Percentiles rank a stretch among this genome's conserved stretches.
Conservation (phyloP, 352 stramenopile genomes). For the Phytopythium chamaehyphon region DNA sequence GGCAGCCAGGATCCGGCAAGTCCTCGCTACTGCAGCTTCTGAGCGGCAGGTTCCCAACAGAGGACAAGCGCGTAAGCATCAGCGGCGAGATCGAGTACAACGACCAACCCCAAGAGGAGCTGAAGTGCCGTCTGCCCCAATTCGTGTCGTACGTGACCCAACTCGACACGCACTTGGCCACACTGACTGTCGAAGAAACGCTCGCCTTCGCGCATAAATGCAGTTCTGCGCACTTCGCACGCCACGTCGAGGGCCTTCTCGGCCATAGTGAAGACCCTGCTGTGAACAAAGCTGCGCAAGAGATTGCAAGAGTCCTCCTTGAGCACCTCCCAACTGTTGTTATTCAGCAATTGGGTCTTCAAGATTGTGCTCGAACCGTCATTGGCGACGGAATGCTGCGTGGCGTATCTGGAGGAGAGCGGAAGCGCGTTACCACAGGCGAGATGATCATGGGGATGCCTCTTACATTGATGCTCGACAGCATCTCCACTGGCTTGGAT, state of each 20-base stretch:
- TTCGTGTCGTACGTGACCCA: conserved; percentile 39
- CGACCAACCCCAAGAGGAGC: conserved; percentile 13
- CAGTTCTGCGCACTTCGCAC: conserved; percentile 29
- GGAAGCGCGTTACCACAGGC: conserved; percentile 85
- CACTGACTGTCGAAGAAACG: conserved; percentile 68
- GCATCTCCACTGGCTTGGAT: conserved; percentile 55
- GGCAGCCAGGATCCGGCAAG: conserved; percentile 44
- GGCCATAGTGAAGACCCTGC: conserved; percentile 1
- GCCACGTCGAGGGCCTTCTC: conserved; percentile 40
- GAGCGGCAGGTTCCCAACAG: conserved; percentile 29
- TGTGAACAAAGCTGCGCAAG: conserved; percentile 23
- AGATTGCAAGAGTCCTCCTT: conserved; percentile 19
- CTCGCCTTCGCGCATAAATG: conserved; percentile 89
- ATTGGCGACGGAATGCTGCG: conserved; percentile 46
- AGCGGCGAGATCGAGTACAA: conserved; percentile 34
- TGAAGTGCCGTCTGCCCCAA: conserved; percentile 26
- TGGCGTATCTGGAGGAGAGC: conserved; percentile 83
- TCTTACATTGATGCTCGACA: conserved; percentile 68
- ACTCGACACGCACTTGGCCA: conserved; percentile 51
- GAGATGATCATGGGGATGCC: conserved; percentile 83
- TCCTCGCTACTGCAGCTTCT: conserved; percentile 39
- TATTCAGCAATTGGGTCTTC: conserved; percentile 30
- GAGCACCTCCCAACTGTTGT: conserved; percentile 27
- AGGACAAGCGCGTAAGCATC: conserved; percentile 14
- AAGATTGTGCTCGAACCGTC: conserved; percentile 38